Base-by-base conservation (phyloP, 2,329 filamentous ascomycete species). In the Diaporthe destruens region DNA sequence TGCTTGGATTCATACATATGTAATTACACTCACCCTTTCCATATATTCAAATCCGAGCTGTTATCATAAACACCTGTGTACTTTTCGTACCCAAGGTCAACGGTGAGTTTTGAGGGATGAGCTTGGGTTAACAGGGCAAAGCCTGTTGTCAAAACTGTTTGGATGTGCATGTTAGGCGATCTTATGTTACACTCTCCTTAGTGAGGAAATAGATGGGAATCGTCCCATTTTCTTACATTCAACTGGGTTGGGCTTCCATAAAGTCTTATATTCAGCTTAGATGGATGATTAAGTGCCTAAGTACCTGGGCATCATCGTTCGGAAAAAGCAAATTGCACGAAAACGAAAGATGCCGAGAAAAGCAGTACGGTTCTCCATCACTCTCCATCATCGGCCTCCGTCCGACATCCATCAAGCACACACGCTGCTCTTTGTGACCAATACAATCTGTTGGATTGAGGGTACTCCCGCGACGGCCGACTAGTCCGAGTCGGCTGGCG, bases 81-180 rank as follows among this genome's bases (percentile, higher is more conserved):
- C 18, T 16, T 57, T 34, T 57, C 55, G 55, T 57, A 57, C 23
- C 55, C 55, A n/a, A 57, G 55, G 34, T 57, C 55, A 39, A 57
- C 34, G 1, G 55, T 42, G 12, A 57, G 55, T 3, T 25, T n/a
- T 42, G 11, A 9, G 6, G 55, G 55, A 57, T 57, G n/a, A 11
- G 55, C 55, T 9, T 57, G n/a, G 20, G 34, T 42, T 3, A 57
- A 34, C 55, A 39, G 23, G 55, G 34, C 55, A n/a, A 57, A 57
- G 8, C 55, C 34, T 39, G 55, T 34, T 42, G 39, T 6, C 9
- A 57, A 12, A 57, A 39, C 16, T 42, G 32, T n/a, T 39, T 18
- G 34, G 34, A 57, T 39, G 34, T 18, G 34, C 55, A 57, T 39
- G 9, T 57, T 57, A 42, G n/a, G 12, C 14, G 34, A 6, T 57